Conservation (phyloP, 768 basidiomycete genomes). For the Lactifluus rugatus region DNA sequence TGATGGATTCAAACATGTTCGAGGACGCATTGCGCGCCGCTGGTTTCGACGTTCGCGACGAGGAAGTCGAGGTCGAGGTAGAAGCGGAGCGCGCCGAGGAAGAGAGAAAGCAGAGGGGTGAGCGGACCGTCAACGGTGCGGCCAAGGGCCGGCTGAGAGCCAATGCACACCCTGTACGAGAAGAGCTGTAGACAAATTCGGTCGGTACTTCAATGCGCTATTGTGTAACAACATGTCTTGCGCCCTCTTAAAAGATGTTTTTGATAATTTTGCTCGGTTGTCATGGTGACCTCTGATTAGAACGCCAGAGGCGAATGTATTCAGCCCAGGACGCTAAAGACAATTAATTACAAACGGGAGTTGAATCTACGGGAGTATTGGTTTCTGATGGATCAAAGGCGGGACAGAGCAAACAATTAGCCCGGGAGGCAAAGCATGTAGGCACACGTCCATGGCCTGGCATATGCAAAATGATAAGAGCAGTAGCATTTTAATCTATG, state of each 20-base stretch:
- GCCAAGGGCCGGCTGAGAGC: conserved; percentile 10
- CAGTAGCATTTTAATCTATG: not conserved
- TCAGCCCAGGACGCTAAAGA: not conserved
- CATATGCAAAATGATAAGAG: not conserved
- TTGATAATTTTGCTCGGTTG: not conserved
- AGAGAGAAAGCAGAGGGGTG: not conserved
- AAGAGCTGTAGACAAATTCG: conserved; percentile 2
- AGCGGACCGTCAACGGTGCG: not conserved
- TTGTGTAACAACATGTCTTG: no score
- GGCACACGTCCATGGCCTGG: not conserved
- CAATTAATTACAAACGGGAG: not conserved
- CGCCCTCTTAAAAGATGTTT: no score
- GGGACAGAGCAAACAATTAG: not conserved
- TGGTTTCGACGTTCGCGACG: conserved; percentile 40
- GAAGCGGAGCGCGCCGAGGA: conserved; percentile 24
- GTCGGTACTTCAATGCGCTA: no score
- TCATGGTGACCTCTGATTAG: not conserved
- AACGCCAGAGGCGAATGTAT: not conserved
- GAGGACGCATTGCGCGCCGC: conserved; percentile 44
- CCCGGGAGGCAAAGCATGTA: not conserved
- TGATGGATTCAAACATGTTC: conserved; percentile 28
- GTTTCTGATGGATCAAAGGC: not conserved
- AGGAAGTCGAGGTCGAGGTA: conserved; percentile 20
- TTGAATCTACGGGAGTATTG: not conserved
- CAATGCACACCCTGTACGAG: not conserved